A percentile compares a stretch with the other conserved stretches of the same genome.
phyloP scores from a whole-genome alignment of 2,329 filamentous ascomycete species.

The Pseudopyrenochaeta lycopersici region DNA sequence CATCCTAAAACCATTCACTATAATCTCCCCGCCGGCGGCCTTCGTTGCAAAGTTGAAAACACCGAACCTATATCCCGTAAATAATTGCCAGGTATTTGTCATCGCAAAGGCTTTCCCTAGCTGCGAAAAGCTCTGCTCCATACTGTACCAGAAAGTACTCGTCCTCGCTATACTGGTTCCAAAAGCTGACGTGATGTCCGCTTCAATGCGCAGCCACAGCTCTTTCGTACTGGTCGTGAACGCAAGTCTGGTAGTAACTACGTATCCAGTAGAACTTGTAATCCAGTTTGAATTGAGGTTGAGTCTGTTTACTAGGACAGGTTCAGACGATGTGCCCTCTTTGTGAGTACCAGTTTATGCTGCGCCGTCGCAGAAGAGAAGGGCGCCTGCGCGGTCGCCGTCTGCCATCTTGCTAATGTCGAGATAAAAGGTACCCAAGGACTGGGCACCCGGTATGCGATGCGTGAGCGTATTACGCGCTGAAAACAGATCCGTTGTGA shows the following conservation, averaged over 20 bases:
- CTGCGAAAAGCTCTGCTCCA: conserved; percentile 41
- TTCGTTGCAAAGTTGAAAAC: conserved; percentile 52
- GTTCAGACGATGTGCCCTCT: conserved; percentile 45
- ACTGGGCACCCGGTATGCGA: conserved; percentile 52
- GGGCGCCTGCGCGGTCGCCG: conserved; percentile 63
- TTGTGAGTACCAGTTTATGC: conserved; percentile 64
- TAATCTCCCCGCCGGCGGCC: conserved; percentile 42
- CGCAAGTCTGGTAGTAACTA: conserved; percentile 34
- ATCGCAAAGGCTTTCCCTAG: conserved; percentile 43
- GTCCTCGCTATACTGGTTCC: conserved; percentile 25
- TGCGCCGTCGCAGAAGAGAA: conserved; percentile 62
- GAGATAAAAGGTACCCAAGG: conserved; percentile 60
- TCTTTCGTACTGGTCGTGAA: conserved; percentile 26
- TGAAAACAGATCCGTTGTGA: conserved; percentile 61
- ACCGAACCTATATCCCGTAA: conserved; percentile 51
- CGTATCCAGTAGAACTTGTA: conserved; percentile 41
- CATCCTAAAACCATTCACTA: conserved; percentile 29
- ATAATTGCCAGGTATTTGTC: conserved; percentile 50
- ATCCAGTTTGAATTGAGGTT: conserved; percentile 48
- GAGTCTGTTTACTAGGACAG: conserved; percentile 51
- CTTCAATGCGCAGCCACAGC: conserved; percentile 44
- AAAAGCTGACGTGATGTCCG: conserved; percentile 50
- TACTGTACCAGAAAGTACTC: conserved; percentile 49
- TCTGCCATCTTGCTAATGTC: conserved; percentile 60
- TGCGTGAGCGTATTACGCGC: conserved; percentile 56